These are phyloP conservation scores for Xylaria hypoxylon DNA, from an alignment of 2,329 filamentous ascomycete species.

Conservation along the genomic window DNA sequence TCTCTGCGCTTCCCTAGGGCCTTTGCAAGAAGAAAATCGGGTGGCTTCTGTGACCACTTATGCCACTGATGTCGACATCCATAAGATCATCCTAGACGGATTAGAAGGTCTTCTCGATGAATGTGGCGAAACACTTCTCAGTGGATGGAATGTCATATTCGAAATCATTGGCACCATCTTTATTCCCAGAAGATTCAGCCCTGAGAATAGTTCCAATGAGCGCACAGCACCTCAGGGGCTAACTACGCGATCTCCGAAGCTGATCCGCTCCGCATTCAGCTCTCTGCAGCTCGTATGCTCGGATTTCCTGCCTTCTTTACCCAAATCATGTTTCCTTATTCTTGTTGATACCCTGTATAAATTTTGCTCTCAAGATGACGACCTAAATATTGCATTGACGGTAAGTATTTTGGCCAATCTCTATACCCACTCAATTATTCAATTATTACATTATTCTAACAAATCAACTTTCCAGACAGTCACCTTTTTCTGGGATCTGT, in stretches of 20 bases:
- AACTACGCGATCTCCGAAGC: slow-evolving; percentile 72
- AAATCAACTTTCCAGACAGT: slow-evolving; percentile 70
- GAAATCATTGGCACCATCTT: slow-evolving; percentile 88
- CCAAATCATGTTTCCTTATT: slow-evolving; percentile 76
- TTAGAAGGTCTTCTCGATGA: slow-evolving; percentile 87
- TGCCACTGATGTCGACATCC: slow-evolving; percentile 79
- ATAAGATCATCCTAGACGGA: slow-evolving; percentile 82
- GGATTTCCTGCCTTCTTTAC: slow-evolving; percentile 84
- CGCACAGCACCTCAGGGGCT: slow-evolving; percentile 53
- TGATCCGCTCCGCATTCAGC: slow-evolving; percentile 88
- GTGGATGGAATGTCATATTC: slow-evolving; percentile 88
- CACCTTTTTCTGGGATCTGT: slow-evolving; percentile 95
- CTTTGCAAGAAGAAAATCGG: slow-evolving; percentile 66
- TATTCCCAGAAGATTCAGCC: slow-evolving; percentile 54
- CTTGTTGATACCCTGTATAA: slow-evolving; percentile 89
- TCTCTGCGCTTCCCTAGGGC: slow-evolving; percentile 69
- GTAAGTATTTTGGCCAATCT: slow-evolving; percentile 59
- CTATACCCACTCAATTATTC: slow-evolving; percentile 10
- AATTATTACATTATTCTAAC: too few species aligned
- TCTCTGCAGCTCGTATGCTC: slow-evolving; percentile 94
- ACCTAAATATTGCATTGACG: slow-evolving; percentile 94
- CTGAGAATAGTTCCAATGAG: slow-evolving; percentile 50
- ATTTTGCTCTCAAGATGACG: slow-evolving; percentile 89
- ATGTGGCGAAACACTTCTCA: slow-evolving; percentile 83
- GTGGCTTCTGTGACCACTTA: slow-evolving; percentile 68